These are phyloP conservation scores for Botrytis paeoniae DNA, from an alignment of 2,329 filamentous ascomycete genomes.

Conservation along the genomic window DNA sequence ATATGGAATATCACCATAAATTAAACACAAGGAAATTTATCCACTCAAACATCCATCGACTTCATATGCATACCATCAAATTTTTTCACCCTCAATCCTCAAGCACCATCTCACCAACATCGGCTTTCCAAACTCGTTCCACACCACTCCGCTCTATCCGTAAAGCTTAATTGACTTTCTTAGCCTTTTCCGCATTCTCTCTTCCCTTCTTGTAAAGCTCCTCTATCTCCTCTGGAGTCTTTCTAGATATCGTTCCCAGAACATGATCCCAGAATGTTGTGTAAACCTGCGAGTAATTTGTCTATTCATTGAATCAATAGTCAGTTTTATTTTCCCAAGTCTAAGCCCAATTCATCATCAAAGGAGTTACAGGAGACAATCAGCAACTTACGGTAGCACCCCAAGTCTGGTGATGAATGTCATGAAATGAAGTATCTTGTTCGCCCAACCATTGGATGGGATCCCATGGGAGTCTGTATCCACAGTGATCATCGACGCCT, in stretches of 20 bases:
- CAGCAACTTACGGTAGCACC: conserved; percentile 2
- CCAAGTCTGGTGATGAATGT: conserved; percentile 20
- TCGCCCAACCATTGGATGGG: conserved; percentile 44
- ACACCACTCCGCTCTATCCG: background rate
- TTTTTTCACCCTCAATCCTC: background rate
- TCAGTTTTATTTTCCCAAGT: background rate
- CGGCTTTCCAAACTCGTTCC: background rate
- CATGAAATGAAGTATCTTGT: conserved; percentile 17
- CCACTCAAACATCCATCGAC: background rate
- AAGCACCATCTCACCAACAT: background rate
- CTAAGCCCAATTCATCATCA: too few relatives aligned
- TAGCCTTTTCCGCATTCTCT: conserved; percentile 1
- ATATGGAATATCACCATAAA: background rate
- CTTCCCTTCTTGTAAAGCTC: conserved; percentile 1
- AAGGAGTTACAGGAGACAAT: background rate
- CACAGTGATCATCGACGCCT: conserved; percentile 93
- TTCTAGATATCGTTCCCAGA: background rate
- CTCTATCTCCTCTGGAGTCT: background rate
- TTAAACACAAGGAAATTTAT: background rate
- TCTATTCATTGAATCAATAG: background rate
- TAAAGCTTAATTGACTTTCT: conserved; percentile 1
- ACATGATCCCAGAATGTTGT: conserved; percentile 11
- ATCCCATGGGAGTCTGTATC: conserved; percentile 87
- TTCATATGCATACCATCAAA: background rate
- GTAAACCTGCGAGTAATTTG: conserved; percentile 13